phyloP scores from a whole-genome alignment of 2,329 filamentous ascomycete genomes.

The Sporothrix protearum region DNA sequence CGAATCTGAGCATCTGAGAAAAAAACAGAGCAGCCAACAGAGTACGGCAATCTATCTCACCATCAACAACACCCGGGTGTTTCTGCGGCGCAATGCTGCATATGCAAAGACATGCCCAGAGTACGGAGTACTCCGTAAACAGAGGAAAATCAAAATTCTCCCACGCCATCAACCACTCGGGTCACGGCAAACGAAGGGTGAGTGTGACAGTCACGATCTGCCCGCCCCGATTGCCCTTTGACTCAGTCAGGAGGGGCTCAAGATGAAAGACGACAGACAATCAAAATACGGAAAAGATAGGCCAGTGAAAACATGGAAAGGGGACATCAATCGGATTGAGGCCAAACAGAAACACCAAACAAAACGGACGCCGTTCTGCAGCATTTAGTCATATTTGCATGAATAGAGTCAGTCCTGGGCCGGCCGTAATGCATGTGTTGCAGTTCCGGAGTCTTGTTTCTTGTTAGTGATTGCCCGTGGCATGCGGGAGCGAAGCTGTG shows the following conservation, averaged over 20 bases:
- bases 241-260: not conserved
- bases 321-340: not conserved
- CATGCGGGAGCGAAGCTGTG: not conserved
- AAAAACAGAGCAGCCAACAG: not conserved
- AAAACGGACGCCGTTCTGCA: not conserved
- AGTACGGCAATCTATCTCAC: not conserved
- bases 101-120: not conserved
- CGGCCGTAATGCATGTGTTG: not conserved
- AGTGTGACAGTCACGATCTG: constrained; percentile 1
- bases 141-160: not conserved
- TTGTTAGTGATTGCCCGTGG: not conserved
- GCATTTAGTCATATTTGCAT: constrained; percentile 8
- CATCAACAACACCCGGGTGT: not conserved
- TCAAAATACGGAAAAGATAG: not conserved
- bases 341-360: not conserved
- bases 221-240: not conserved
- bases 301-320: not conserved
- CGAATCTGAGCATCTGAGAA: not conserved
- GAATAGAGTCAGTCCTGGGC: constrained; percentile 8
- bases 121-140: too few relatives aligned
- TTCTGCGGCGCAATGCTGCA: constrained; percentile 2
- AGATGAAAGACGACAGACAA: not conserved
- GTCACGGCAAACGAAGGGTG: not conserved
- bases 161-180: constrained; percentile 8
- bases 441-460: not conserved